Evolutionary conservation across 768 basidiomycete genomes (phyloP).

Genomic region (Lactifluus subvellereus): DNA sequence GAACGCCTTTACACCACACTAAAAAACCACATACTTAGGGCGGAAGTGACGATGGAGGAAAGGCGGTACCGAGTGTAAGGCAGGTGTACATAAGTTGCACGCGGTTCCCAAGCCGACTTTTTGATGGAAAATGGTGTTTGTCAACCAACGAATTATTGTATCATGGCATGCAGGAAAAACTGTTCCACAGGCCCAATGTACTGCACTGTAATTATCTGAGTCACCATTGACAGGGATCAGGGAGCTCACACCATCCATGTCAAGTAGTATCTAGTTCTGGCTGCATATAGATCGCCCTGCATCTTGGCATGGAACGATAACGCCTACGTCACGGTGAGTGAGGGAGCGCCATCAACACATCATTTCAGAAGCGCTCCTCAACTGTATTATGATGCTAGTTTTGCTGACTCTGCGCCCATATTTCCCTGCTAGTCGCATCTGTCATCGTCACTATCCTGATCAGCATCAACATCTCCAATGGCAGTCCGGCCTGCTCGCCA

Average conservation of each 20-base stretch:
- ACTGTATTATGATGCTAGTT: not conserved
- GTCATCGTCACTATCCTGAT: no score
- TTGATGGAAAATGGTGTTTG: not conserved
- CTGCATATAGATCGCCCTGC: conserved; percentile 4
- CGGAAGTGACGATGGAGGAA: not conserved
- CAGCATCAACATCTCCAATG: not conserved
- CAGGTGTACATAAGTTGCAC: not conserved
- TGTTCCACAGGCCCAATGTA: not conserved
- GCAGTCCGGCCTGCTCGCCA: not conserved
- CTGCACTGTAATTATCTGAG: no score
- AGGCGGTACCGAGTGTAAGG: not conserved
- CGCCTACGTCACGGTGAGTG: not conserved
- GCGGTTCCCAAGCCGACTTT: not conserved
- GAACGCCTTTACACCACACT: not conserved
- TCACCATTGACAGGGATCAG: not conserved
- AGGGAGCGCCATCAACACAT: not conserved
- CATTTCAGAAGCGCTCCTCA: not conserved
- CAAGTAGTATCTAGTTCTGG: conserved; percentile 2
- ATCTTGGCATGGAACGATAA: not conserved
- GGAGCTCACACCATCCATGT: not conserved
- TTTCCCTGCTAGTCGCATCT: not conserved
- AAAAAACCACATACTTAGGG: not conserved
- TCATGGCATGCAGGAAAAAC: not conserved
- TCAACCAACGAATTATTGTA: not conserved
- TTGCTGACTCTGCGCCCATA: not conserved